Base-by-base conservation (phyloP, 2,329 filamentous ascomycete genomes). In the Oidium heveae region DNA sequence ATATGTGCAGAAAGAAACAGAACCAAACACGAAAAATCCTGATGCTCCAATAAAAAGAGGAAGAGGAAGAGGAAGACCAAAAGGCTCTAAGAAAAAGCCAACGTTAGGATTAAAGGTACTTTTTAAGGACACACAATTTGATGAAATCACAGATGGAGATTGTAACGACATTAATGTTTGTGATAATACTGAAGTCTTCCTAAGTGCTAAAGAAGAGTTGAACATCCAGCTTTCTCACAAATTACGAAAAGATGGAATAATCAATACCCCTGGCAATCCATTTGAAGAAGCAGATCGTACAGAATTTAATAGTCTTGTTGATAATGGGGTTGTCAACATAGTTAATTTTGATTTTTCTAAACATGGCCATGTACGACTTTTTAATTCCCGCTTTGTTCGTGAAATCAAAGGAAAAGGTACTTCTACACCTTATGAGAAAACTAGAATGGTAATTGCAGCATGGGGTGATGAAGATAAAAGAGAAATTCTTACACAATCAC, bases 381-480 rank as follows among this genome's bases (percentile, higher is more conserved):
- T 49, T 24, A 49, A 49, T 15, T 49, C 20, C 4, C 46, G 46
- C 7, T 12, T 44, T 34, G 5, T 34, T 36, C n/a, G 10, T 6
- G 15, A 36, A 16, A 13, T 51, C 1, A 51, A 51, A 34, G 24
- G 28, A 5, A 51, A 41, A 41, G 37, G 37, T 18, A 51, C 24
- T 22, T 10, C 32, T 51, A 2, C 2, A 13, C 47, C 52, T 2
- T 54, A 44, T 46, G 37, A 54, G 33, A 54, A 54, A 46, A 44
- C 52, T 13, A 28, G 52, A 33, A 43, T 54, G 28, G 52, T 54
- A 34, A 20, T 56, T 15, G 52, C 54, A 28, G 55, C n/a, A 7
- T 57, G 54, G 32, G 54, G 54, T 15, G 56, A 57, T 32, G 13
- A 54, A 15, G 52, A 44, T 36, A 57, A 57, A 28, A 18, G 24